phyloP scores from a whole-genome alignment of 805 yeast genomes.

The Yamadazyma scolyti region DNA sequence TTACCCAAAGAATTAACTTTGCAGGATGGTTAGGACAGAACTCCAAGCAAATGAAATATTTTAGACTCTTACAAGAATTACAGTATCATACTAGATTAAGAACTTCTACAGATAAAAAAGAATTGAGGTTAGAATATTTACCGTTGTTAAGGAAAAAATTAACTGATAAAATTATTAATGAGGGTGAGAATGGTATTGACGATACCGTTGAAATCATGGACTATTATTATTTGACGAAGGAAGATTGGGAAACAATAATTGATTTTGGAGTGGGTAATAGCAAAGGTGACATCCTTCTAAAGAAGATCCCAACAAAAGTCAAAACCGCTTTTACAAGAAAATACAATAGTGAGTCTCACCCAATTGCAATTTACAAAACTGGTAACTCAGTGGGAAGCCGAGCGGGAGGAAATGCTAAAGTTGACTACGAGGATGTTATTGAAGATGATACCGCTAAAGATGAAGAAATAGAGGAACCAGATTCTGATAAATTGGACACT shows the following conservation, averaged over 20 bases:
- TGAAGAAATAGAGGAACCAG: constrained; percentile 42
- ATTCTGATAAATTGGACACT: constrained; percentile 45
- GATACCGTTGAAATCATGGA: constrained; percentile 75
- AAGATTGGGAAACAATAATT: constrained; percentile 87
- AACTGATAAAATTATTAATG: constrained; percentile 51
- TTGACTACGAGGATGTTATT: constrained; percentile 71
- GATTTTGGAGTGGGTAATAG: constrained; percentile 73
- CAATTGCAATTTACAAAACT: constrained; percentile 76
- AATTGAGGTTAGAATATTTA: constrained; percentile 72
- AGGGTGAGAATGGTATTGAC: constrained; percentile 61
- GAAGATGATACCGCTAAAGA: constrained; percentile 51
- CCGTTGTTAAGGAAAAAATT: constrained; percentile 60
- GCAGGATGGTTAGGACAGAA: constrained; percentile 88
- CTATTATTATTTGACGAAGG: constrained; percentile 77
- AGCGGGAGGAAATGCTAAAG: constrained; percentile 24
- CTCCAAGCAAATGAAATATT: constrained; percentile 76
- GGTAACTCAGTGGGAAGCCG: constrained; percentile 51
- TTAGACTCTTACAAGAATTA: constrained; percentile 76
- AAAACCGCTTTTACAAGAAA: constrained; percentile 84
- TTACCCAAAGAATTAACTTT: constrained; percentile 69
- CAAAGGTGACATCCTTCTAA: constrained; percentile 40
- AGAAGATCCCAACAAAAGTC: constrained; percentile 69
- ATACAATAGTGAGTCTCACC: constrained; percentile 76
- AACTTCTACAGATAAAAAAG: constrained; percentile 71
- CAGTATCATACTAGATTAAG: constrained; percentile 83